These are phyloP conservation scores for Euclidium syriacum DNA, from an alignment of 345 rosid species.

Conservation along the genomic window DNA sequence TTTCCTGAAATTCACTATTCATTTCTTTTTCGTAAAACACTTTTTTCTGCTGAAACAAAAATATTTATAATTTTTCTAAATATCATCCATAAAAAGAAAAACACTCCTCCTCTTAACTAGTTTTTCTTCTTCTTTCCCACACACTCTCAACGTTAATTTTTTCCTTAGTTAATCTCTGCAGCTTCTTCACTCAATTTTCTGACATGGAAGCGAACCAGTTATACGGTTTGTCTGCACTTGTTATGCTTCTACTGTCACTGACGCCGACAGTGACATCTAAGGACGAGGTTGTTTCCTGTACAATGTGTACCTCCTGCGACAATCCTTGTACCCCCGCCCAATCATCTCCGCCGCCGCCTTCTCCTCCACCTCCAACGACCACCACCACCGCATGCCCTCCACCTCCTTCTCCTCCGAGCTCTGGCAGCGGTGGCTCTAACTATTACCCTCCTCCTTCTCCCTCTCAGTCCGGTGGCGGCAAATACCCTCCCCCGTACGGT, in stretches of 20 bases:
- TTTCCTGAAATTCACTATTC: background rate
- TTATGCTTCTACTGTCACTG: slow-evolving; percentile 14
- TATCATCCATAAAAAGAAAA: slow-evolving; percentile 18
- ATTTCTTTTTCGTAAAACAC: slow-evolving; percentile 7
- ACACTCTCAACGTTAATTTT: too few species aligned
- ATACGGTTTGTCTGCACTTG: background rate
- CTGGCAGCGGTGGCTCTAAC: slow-evolving; percentile 32
- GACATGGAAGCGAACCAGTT: slow-evolving; percentile 21
- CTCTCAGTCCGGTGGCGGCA: slow-evolving; percentile 33
- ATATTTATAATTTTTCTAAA: background rate
- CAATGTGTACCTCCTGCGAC: slow-evolving; percentile 82
- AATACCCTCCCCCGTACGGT: slow-evolving; percentile 44
- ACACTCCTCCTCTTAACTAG: slow-evolving; percentile 7
- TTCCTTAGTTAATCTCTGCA: too few species aligned
- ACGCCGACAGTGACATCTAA: slow-evolving; percentile 27
- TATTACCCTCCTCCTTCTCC: slow-evolving; percentile 75
- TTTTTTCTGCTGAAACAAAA: slow-evolving; percentile 3
- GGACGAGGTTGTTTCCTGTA: slow-evolving; percentile 62
- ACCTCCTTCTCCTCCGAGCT: slow-evolving; percentile 63
- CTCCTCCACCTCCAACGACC: slow-evolving; percentile 40
- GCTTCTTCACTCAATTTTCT: background rate
- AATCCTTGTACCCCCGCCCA: slow-evolving; percentile 49
- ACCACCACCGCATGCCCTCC: slow-evolving; percentile 48
- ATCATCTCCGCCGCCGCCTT: slow-evolving; percentile 44
- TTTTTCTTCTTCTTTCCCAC: slow-evolving; percentile 4